Evolutionary conservation across 2,329 filamentous ascomycete genomes (phyloP), one percentile per base, ranked within the genome.

Genomic region (Coniosporium tulheliwenetii): DNA sequence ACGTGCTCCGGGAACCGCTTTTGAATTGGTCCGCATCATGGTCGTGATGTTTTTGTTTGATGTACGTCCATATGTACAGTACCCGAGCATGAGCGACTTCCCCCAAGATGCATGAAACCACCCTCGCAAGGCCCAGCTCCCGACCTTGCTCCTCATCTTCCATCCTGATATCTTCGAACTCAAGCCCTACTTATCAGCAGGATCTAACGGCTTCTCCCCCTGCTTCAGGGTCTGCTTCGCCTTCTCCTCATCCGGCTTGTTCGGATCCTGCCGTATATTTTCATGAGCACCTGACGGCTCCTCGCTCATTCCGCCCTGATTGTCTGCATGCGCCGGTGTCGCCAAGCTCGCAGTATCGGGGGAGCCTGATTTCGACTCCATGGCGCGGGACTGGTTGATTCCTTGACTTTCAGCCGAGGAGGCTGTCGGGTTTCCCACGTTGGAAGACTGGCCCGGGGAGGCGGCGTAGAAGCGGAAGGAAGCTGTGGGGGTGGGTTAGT

Each of bases 131-230:
- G 7, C 7, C 4, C 4, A 7, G 19, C 19, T 26, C 19, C 7
- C 19, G 19, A 26, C 19, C 19, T 7, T 3, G 4, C 19, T 26
- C 7, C 19, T 26, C 19, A 26, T 7, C 19, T 26, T 26, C 32
- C 32, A 12, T 5, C 8, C 32, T 33, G 32, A 10, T 33, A 8
- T 33, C 10, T 13, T 12, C 8, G 13, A 33, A 10, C 8, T 4
- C 32, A 12, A n/a, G 26, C 37, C 26, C 37, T 39, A 39, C 37
- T 47, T 45, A 43, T 50, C 43, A 30, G 44, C 48, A 31, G 47
- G 41, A 36, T 51, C 45, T 36, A 50, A 37, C 29, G 47, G 47
- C 40, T 41, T 47, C 41, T 46, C 38, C 14, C 48, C 48, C 46
- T 44, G 40, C 39, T 45, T 34, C 41, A 50, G 44, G 1, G 45